Evolutionary conservation across 345 rosid species (phyloP).

Genomic region (Gossypium ekmanianum): DNA sequence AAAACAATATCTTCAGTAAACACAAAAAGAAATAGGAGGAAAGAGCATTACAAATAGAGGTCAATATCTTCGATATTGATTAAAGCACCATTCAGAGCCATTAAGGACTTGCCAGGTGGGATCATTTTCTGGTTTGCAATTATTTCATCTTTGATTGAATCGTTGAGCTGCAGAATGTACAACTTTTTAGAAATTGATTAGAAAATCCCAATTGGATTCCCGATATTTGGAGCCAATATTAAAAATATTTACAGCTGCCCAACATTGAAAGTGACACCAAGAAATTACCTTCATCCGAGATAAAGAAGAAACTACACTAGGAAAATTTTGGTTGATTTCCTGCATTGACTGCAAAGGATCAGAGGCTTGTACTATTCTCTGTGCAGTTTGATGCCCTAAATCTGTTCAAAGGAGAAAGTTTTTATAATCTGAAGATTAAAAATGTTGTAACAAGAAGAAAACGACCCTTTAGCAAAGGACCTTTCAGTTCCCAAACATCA

Average conservation of each 20-base stretch:
- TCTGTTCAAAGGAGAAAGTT: slow-evolving; percentile 46
- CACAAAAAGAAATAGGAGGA: slow-evolving; percentile 16
- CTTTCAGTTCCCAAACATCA: slow-evolving; percentile 98
- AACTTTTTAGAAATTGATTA: slow-evolving; percentile 8
- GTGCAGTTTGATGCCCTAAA: slow-evolving; percentile 98
- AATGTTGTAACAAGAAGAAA: slow-evolving; percentile 7
- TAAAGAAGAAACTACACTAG: slow-evolving; percentile 88
- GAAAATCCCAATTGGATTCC: slow-evolving; percentile 7
- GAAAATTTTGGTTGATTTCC: slow-evolving; percentile 97
- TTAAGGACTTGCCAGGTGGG: slow-evolving; percentile 91
- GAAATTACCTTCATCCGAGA: slow-evolving; percentile 89
- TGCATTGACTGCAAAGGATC: slow-evolving; percentile 95
- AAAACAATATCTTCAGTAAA: slow-evolving; percentile 6
- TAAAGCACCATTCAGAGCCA: slow-evolving; percentile 98
- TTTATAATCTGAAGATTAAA: slow-evolving; percentile 15
- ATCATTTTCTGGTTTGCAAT: slow-evolving; percentile 88
- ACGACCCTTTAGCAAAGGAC: slow-evolving; percentile 29
- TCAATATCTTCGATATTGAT: slow-evolving; percentile 92
- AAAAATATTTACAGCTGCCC: slow-evolving; percentile 11
- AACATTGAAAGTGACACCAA: slow-evolving; percentile 2
- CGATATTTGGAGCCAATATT: background rate
- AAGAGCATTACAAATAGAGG: slow-evolving; percentile 72
- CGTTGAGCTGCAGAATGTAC: slow-evolving; percentile 62
- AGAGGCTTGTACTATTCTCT: slow-evolving; percentile 91
- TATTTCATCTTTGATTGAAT: slow-evolving; percentile 89